These are phyloP conservation scores for Noccaea bulbosa DNA, from an alignment of 345 rosid species.

Conservation along the genomic window DNA sequence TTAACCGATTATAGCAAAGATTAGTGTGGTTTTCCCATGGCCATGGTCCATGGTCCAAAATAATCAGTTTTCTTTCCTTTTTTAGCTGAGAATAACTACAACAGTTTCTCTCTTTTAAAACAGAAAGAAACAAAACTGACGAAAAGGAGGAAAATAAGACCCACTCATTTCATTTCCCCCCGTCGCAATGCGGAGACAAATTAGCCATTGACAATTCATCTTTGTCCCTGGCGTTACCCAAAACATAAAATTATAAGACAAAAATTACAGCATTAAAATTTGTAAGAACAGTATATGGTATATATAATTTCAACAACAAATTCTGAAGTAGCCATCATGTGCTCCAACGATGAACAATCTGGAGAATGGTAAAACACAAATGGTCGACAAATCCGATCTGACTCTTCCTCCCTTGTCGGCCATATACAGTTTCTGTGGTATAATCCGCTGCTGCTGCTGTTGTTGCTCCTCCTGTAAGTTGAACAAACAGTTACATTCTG, in stretches of 20 bases:
- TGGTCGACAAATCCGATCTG: slow-evolving; percentile 70
- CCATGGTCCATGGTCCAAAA: background rate
- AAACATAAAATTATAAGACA: background rate
- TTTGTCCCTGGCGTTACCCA: background rate
- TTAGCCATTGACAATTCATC: slow-evolving; percentile 21
- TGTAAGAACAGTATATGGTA: slow-evolving; percentile 8
- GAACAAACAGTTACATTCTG: slow-evolving; percentile 4
- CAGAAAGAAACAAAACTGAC: background rate
- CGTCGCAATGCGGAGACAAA: background rate
- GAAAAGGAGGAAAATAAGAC: no score
- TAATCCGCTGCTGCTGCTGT: slow-evolving; percentile 49
- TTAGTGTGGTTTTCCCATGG: background rate
- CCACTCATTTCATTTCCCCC: no score
- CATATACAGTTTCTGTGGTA: slow-evolving; percentile 70
- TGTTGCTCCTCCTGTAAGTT: slow-evolving; percentile 60
- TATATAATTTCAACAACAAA: slow-evolving; percentile 61
- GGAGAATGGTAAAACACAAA: slow-evolving; percentile 75
- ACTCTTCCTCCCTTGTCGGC: slow-evolving; percentile 62
- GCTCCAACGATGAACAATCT: slow-evolving; percentile 83
- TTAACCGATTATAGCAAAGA: background rate
- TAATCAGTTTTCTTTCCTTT: background rate
- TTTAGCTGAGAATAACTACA: background rate
- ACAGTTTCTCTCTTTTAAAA: background rate
- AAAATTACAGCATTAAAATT: slow-evolving; percentile 5
- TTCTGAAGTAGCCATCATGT: slow-evolving; percentile 80